Base-by-base conservation (phyloP, 129 eudicot species). In the Kitagawia praeruptora region DNA sequence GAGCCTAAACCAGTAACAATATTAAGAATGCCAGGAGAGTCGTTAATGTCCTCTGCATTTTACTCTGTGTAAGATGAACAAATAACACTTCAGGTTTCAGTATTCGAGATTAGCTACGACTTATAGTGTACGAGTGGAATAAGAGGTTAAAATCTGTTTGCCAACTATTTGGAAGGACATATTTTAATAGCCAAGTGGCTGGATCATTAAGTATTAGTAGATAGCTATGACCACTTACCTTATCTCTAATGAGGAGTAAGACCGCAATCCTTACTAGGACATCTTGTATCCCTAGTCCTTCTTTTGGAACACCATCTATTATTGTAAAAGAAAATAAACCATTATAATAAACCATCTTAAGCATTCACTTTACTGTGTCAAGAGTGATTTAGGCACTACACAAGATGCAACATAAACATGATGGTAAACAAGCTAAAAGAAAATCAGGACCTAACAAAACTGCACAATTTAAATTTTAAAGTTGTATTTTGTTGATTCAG, bases 301-400 rank as follows among this genome's bases (percentile, higher is more conserved):
- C 99, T 83, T 95, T 95, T 14, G 99, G 99, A 53, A 95, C 99
- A 87, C 97, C 97, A 77, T 95, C 99, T 95, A 87, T 86, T 78
- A 66, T 66, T 81, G 78, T 4, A 13, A 48, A 9, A 14, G 75
- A 66, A 81, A n/a, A 1, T 2, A n/a, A n/a, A 51, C 4, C n/a
- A 8, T 56, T 56, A 4, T 56, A 7, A 56, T 6, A n/a, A 56
- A n/a, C 14, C 63, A 19, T 21, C 63, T 19, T 53, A 19, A 5
- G 63, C 25, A 16, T 31, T 31, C 34, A 0, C 34, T 31, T 31
- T 31, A 31, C 34, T 31, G 34, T 31, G 34, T 31, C 34, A 31
- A 31, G 34, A 31, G 34, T 31, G 18, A 0, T 51, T 16, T 51
- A 51, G n/a, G 58, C 58, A 51, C 58, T 4, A 18, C 23, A 18